Evolutionary conservation across 139 green algal genomes (phyloP).

Genomic region (Chlamydomonas schloesseri): DNA sequence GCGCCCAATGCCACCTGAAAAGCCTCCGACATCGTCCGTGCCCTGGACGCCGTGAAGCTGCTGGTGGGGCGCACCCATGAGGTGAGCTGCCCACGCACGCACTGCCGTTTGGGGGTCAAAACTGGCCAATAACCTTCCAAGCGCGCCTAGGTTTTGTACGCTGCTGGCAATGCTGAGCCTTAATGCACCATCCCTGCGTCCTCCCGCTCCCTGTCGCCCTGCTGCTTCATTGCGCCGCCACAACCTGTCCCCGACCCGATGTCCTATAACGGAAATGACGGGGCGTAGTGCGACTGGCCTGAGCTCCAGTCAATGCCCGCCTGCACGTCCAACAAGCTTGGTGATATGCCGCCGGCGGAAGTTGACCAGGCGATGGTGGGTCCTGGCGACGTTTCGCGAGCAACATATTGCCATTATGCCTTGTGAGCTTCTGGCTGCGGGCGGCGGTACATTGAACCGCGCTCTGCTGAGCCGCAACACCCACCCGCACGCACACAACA

Average conservation of each 20-base stretch:
- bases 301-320: slow-evolving; percentile 42
- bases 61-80: slow-evolving; percentile 63
- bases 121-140: too few relatives aligned
- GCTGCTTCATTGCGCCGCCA: neutral
- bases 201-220: neutral
- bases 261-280: too few relatives aligned
- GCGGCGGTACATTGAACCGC: too few relatives aligned
- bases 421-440: too few relatives aligned
- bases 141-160: too few relatives aligned
- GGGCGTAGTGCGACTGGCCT: slow-evolving; percentile 63
- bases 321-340: slow-evolving; percentile 56
- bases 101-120: too few relatives aligned
- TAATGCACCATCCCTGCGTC: neutral
- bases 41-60: slow-evolving; percentile 25
- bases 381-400: too few relatives aligned
- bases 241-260: neutral
- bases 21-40: slow-evolving; percentile 67
- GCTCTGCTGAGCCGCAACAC: too few relatives aligned
- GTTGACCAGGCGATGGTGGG: slow-evolving; percentile 55
- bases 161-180: too few relatives aligned
- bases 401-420: neutral
- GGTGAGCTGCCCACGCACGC: slow-evolving; percentile 10
- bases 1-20: too few relatives aligned
- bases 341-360: slow-evolving; percentile 47
- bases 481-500: neutral